phyloP scores from a whole-genome alignment of 2,329 filamentous ascomycete genomes.

The Zymoseptoria brevis region DNA sequence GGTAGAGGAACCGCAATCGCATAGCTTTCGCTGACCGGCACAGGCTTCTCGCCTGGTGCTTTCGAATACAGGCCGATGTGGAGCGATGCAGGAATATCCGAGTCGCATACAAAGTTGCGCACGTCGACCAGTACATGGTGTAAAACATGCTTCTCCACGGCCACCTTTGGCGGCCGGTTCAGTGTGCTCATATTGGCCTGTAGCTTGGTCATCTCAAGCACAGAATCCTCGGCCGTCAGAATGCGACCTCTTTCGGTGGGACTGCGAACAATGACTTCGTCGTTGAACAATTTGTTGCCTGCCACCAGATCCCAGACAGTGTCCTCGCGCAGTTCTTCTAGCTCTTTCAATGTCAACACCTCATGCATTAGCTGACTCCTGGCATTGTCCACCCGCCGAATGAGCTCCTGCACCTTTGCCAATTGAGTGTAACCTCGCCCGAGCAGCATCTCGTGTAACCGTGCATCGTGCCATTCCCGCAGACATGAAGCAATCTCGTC shows the following conservation, averaged over 20 bases:
- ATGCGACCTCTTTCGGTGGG: slow-evolving; percentile 75
- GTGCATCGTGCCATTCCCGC: slow-evolving; percentile 96
- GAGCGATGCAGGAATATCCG: slow-evolving; percentile 66
- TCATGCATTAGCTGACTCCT: slow-evolving; percentile 88
- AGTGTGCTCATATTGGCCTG: slow-evolving; percentile 95
- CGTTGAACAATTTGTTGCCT: slow-evolving; percentile 88
- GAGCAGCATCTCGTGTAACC: slow-evolving; percentile 84
- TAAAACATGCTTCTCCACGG: slow-evolving; percentile 61
- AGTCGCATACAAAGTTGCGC: slow-evolving; percentile 69
- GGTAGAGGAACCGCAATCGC: slow-evolving; percentile 68
- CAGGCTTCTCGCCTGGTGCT: slow-evolving; percentile 53
- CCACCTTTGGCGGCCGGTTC: slow-evolving; percentile 65
- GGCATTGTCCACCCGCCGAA: slow-evolving; percentile 74
- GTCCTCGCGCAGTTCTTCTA: slow-evolving; percentile 70
- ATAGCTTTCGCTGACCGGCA: slow-evolving; percentile 74
- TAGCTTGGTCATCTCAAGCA: slow-evolving; percentile 79
- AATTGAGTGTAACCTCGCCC: slow-evolving; percentile 72
- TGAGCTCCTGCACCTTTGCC: slow-evolving; percentile 71
- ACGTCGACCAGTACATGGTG: slow-evolving; percentile 80
- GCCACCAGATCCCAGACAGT: slow-evolving; percentile 93
- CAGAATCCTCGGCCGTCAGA: slow-evolving; percentile 84
- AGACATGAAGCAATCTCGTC: slow-evolving; percentile 97
- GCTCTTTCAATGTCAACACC: slow-evolving; percentile 80
- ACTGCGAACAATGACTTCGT: slow-evolving; percentile 91
- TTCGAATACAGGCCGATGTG: slow-evolving; percentile 72